phyloP scores from a whole-genome alignment of 2,329 filamentous ascomycete genomes.

The Calonectria hawksworthii region DNA sequence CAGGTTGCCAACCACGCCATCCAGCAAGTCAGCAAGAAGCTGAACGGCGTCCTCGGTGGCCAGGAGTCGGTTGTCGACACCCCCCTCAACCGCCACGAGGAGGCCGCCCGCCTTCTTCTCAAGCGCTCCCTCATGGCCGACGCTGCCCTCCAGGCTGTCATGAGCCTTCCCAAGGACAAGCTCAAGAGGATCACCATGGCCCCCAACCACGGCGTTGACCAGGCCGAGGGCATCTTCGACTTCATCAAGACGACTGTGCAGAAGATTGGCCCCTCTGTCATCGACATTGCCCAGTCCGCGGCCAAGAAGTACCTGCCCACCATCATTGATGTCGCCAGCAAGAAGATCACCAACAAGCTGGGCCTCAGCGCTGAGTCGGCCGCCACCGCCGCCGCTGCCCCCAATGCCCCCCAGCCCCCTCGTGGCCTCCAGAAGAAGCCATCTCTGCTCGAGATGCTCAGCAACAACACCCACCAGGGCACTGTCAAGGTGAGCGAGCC shows the following conservation, averaged over 20 bases:
- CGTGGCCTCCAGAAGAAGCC: slow-evolving; percentile 9
- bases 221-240: slow-evolving; percentile 29
- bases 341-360: slow-evolving; percentile 7
- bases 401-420: not conserved
- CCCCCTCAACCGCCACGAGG: not conserved
- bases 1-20: slow-evolving; percentile 6
- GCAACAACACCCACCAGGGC: not conserved
- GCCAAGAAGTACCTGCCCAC: slow-evolving; percentile 30
- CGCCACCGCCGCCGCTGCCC: not conserved
- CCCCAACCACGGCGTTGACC: not conserved
- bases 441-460: slow-evolving; percentile 19
- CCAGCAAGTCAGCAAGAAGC: not conserved
- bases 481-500: slow-evolving; percentile 25
- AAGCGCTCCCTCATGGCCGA: slow-evolving; percentile 35
- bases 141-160: slow-evolving; percentile 31
- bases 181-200: slow-evolving; percentile 21
- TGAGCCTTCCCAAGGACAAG: slow-evolving; percentile 18
- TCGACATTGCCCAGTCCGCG: slow-evolving; percentile 24
- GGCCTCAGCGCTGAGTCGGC: slow-evolving; percentile 12
- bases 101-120: slow-evolving; percentile 31
- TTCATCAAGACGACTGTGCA: slow-evolving; percentile 33
- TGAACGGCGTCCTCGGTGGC: not conserved
- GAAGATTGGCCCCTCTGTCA: slow-evolving; percentile 1
- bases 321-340: slow-evolving; percentile 12
- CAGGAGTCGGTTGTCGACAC: not conserved